Evolutionary conservation across 148 eudicot genomes (phyloP).

Genomic region (Diospyros lotus): DNA sequence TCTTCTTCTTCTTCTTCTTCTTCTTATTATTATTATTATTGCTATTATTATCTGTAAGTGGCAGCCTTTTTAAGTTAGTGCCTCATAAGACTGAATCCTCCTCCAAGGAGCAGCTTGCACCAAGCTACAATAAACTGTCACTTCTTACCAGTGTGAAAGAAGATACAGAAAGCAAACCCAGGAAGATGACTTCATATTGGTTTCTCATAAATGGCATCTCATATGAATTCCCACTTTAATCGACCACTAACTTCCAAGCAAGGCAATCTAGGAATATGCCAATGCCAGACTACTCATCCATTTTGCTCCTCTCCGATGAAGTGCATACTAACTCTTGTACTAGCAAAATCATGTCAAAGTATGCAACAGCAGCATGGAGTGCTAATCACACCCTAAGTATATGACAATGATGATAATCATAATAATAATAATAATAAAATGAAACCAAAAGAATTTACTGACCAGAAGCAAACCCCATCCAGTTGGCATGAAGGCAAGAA

Average conservation of each 20-base stretch:
- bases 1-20: too few species aligned
- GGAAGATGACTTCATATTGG: not conserved
- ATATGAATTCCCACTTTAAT: not conserved
- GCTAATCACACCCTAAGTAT: not conserved
- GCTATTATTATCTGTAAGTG: too few species aligned
- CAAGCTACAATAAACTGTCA: too few species aligned
- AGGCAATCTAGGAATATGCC: not conserved
- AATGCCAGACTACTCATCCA: not conserved
- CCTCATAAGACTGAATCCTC: too few species aligned
- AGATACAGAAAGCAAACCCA: too few species aligned
- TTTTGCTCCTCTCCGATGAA: not conserved
- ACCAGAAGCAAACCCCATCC: conserved; percentile 64
- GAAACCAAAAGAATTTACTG: conserved; percentile 22
- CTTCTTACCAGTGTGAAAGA: too few species aligned
- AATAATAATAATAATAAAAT: conserved; percentile 8
- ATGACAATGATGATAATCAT: conserved; percentile 19
- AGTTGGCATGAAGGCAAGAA: conserved; percentile 91
- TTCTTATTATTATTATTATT: too few species aligned
- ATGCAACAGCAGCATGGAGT: not conserved
- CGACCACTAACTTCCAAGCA: not conserved
- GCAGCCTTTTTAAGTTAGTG: too few species aligned
- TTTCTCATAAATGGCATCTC: not conserved
- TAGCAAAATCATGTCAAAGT: not conserved
- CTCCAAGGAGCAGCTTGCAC: too few species aligned
- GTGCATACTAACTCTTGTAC: not conserved